Evolutionary conservation across 75 land plant genomes (phyloP).

Genomic region (Gnetum montanum): DNA sequence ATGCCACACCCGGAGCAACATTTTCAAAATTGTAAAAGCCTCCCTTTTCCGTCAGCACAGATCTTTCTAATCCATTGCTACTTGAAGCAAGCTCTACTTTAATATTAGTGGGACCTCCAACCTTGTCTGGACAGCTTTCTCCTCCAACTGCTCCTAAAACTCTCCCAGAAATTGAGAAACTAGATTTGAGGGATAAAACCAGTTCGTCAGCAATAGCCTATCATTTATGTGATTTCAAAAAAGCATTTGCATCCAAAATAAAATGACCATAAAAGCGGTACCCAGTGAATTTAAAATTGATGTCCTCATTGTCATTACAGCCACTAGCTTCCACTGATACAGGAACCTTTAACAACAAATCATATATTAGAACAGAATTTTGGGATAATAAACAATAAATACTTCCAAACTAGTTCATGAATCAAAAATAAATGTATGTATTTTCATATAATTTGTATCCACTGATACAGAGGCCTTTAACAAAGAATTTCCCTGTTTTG

Average conservation of each 20-base stretch:
- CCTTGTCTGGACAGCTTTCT: slow-evolving; percentile 51
- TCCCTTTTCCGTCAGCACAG: slow-evolving; percentile 36
- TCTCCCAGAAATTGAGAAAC: slow-evolving; percentile 74
- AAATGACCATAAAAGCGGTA: slow-evolving; percentile 23
- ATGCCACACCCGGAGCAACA: slow-evolving; percentile 53
- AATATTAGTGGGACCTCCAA: slow-evolving; percentile 78
- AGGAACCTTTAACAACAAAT: slow-evolving; percentile 72
- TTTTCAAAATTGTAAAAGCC: slow-evolving; percentile 65
- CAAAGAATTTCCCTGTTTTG: no score
- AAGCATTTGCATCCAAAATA: neutral
- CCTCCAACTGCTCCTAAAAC: slow-evolving; percentile 83
- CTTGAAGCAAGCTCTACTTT: slow-evolving; percentile 51
- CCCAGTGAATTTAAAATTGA: slow-evolving; percentile 91
- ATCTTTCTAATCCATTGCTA: slow-evolving; percentile 20
- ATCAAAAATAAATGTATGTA: no score
- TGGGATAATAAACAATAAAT: no score
- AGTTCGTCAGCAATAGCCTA: no score
- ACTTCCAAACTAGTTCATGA: no score
- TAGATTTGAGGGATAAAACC: slow-evolving; percentile 13
- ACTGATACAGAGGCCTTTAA: no score
- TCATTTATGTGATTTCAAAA: no score
- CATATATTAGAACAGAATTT: no score
- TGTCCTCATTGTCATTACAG: slow-evolving; percentile 89
- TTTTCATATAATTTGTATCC: no score
- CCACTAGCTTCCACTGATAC: slow-evolving; percentile 73